These are phyloP conservation scores for Astrephomene gubernaculifera DNA, from an alignment of 139 green algal species.

Conservation along the genomic window DNA sequence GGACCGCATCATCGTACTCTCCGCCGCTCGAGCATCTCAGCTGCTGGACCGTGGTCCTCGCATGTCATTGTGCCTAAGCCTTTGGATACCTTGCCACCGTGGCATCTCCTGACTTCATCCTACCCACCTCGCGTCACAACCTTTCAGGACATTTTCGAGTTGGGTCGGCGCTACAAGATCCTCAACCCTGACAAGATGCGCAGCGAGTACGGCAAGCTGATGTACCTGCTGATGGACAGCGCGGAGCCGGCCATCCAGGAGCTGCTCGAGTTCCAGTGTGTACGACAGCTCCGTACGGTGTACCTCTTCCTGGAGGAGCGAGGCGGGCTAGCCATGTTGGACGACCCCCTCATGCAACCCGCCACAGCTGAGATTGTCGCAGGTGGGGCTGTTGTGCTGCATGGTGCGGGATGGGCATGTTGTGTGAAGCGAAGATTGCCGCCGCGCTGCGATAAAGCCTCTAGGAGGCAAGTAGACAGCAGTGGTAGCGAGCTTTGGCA, in stretches of 20 bases:
- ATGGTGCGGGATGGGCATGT: no score
- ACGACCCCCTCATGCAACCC: constrained; percentile 79
- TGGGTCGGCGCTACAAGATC: constrained; percentile 93
- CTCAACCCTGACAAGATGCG: constrained; percentile 97
- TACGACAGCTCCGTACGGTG: constrained; percentile 83
- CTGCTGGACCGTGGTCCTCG: no score
- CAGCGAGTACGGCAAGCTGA: constrained; percentile 90
- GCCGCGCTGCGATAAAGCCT: no score
- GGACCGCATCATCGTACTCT: no score
- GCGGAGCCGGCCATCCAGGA: constrained; percentile 71
- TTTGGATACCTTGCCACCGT: no score
- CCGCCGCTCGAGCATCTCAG: no score
- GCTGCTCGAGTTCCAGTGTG: constrained; percentile 87
- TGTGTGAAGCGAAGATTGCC: no score
- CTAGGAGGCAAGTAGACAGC: no score
- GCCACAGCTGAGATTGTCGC: constrained; percentile 91
- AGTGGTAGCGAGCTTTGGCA: no score
- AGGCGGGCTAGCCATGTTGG: constrained; percentile 65
- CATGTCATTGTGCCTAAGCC: no score
- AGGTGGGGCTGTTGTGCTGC: constrained; percentile 16
- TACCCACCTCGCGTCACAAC: no score
- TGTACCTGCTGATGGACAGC: constrained; percentile 90
- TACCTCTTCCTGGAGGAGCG: constrained; percentile 80
- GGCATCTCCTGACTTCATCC: no score
- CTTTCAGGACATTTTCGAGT: constrained; percentile 87